These are phyloP conservation scores for Tetracentron sinense DNA, from an alignment of 164 flowering plant species.

Conservation along the genomic window DNA sequence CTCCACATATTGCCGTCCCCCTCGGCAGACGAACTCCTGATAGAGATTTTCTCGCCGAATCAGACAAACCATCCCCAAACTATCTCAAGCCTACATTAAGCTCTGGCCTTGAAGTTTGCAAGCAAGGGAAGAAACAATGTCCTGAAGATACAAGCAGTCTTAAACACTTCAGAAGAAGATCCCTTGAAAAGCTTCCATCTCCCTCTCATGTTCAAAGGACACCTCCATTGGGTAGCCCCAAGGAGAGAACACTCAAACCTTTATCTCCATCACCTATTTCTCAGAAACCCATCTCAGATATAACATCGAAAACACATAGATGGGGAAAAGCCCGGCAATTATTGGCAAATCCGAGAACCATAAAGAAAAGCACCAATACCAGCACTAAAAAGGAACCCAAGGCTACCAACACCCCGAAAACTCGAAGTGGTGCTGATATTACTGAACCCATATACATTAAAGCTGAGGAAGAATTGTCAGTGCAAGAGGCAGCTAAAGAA, in stretches of 20 bases:
- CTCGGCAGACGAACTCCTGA: conserved; percentile 15
- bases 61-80: conserved; percentile 31
- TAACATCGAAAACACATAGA: conserved; percentile 13
- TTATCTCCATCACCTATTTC: conserved; percentile 15
- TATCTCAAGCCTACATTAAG: conserved; percentile 50
- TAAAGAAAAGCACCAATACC: conserved; percentile 14
- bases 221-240: conserved; percentile 11
- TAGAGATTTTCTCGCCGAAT: conserved; percentile 7
- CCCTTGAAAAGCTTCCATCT: conserved; percentile 41
- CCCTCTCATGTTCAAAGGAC: conserved; percentile 17
- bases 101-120: conserved; percentile 28
- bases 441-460: not conserved
- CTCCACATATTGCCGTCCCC: conserved; percentile 8
- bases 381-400: conserved; percentile 5
- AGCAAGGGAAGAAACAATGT: conserved; percentile 26
- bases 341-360: conserved; percentile 4
- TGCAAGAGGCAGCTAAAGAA: conserved; percentile 15
- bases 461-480: conserved; percentile 9
- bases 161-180: conserved; percentile 29
- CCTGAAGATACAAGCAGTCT: conserved; percentile 10
- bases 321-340: conserved; percentile 14
- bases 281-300: conserved; percentile 17
- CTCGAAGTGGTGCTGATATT: conserved; percentile 2
- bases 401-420: not conserved
- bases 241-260: conserved; percentile 18